A percentile compares a stretch with the other conserved stretches of the same genome.
phyloP scores from a whole-genome alignment of 768 basidiomycete species.

The Suillus placidus region DNA sequence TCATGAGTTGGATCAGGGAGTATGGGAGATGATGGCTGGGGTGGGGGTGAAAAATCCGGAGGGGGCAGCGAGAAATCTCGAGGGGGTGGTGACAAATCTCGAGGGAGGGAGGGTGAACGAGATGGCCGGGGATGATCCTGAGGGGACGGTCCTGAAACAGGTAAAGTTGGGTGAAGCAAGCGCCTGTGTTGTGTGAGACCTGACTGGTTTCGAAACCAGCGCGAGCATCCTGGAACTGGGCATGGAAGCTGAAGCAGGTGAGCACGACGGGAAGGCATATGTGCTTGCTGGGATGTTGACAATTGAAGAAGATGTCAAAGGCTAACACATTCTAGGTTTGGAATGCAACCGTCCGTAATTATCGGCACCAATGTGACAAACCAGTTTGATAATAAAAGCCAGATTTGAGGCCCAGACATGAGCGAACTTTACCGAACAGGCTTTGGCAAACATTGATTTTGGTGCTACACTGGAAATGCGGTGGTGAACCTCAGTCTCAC shows the following conservation, averaged over 20 bases:
- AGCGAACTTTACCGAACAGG: background rate
- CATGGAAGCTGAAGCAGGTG: background rate
- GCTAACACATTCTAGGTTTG: too few relatives aligned
- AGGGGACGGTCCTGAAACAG: background rate
- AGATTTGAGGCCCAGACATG: background rate
- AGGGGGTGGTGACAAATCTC: too few relatives aligned
- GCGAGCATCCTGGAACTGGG: background rate
- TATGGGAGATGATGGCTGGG: background rate
- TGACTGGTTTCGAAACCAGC: background rate
- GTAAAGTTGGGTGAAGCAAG: slow-evolving; percentile 1
- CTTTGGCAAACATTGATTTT: too few relatives aligned
- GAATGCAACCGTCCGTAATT: background rate
- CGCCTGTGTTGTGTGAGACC: background rate
- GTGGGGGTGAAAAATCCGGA: background rate
- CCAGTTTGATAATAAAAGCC: background rate
- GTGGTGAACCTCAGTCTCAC: background rate
- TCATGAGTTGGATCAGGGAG: background rate
- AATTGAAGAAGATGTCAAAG: too few relatives aligned
- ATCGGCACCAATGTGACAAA: background rate
- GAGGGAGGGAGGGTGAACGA: background rate
- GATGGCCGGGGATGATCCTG: background rate
- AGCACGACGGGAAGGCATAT: background rate
- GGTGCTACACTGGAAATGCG: too few relatives aligned
- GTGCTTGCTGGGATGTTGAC: background rate
- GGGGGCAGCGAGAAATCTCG: background rate